Evolutionary conservation across 1,284 basidiomycete genomes (phyloP).

Genomic region (Sanghuangporus weigelae): DNA sequence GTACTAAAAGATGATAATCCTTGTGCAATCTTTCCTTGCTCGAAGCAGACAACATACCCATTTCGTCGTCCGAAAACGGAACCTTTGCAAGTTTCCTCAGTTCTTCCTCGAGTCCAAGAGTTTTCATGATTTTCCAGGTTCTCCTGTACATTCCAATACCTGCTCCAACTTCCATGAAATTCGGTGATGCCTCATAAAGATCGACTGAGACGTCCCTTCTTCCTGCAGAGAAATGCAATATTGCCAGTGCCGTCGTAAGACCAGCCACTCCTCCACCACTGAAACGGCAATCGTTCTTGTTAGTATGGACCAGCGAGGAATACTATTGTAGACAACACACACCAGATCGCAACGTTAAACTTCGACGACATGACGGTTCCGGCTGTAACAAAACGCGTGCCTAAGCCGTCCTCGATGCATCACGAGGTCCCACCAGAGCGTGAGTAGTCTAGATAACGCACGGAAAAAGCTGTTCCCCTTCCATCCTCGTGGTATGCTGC

Average conservation of each 20-base stretch:
- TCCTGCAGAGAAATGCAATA: constrained; percentile 28
- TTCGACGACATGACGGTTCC: neutral
- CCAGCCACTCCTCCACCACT: constrained; percentile 38
- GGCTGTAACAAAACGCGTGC: too few species aligned
- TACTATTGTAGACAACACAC: neutral
- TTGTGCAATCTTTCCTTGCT: neutral
- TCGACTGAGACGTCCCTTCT: constrained; percentile 33
- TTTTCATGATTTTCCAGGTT: constrained; percentile 21
- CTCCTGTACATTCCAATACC: constrained; percentile 31
- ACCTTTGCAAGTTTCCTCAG: constrained; percentile 15
- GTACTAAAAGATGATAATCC: constrained; percentile 17
- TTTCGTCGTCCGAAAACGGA: constrained; percentile 3
- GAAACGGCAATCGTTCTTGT: neutral
- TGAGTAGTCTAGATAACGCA: too few species aligned
- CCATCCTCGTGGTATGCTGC: too few species aligned
- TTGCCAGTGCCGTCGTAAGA: constrained; percentile 30
- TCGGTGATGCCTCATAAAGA: constrained; percentile 35
- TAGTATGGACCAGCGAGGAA: neutral
- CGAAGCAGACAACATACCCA: neutral
- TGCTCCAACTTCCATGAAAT: constrained; percentile 38
- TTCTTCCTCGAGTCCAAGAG: constrained; percentile 23
- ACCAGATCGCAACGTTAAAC: constrained; percentile 13
- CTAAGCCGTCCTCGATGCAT: too few species aligned
- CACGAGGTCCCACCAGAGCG: too few species aligned
- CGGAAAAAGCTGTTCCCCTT: too few species aligned